Base-by-base conservation (phyloP, 2,329 filamentous ascomycete species). In the Neurospora sp. region DNA sequence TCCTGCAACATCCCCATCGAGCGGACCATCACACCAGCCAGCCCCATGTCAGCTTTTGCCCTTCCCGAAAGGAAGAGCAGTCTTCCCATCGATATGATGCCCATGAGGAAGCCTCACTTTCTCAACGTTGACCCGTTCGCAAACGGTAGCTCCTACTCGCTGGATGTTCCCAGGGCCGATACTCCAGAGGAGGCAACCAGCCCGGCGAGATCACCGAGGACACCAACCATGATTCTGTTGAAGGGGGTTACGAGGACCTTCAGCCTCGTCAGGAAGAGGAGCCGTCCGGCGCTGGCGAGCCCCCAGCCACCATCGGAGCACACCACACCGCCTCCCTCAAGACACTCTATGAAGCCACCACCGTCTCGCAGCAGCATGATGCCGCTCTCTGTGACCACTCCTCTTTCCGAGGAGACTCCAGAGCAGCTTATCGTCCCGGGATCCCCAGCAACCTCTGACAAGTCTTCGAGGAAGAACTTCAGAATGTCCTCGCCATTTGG, bases 71-170 rank as follows among this genome's bases (percentile, higher is more conserved):
- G 81, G 67, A 83, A 82, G 66, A 83, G 80, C 77, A 84, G 82
- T 75, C 79, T 84, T 73, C 76, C 79, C 19, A 76, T 78, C 52
- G 74, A 76, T 66, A 74, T 78, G 58, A 74, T 80, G 23, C 71
- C 76, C 28, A 83, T 73, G 73, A 76, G 76, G 69, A 73, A 78
- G 36, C 84, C 83, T 1, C 78, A 81, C 2, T 88, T 88, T 76
- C 81, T 88, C 23, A 82, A 79, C 76, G 82, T 85, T 72, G 86
- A 88, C 74, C 86, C 86, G 1, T 87, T 83, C 72, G 83, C 84
- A 28, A 76, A 77, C 42, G 77, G 77, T 67, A 81, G 79, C 75
- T 76, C 76, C 68, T 78, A 76, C 74, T 78, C 74, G 71, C 72
- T 79, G 17, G 74, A 75, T 43, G 71, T 78, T 38, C 73, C 73